Conservation (phyloP, 345 rosid genomes). For the Streptanthus diversifolius region DNA sequence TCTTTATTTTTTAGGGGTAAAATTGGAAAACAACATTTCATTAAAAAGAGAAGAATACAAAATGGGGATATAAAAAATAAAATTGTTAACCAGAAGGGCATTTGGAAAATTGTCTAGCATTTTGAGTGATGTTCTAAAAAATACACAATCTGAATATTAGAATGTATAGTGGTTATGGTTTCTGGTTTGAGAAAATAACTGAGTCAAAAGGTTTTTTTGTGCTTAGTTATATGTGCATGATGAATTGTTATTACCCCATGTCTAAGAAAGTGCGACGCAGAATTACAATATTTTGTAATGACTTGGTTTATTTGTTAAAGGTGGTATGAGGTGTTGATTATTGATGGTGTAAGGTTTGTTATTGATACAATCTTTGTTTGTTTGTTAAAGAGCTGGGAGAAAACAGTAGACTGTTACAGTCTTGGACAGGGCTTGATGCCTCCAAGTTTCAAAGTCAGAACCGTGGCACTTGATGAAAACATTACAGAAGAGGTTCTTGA, state of each 20-base stretch:
- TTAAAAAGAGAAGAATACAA: no score
- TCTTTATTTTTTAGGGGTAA: no score
- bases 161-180: neutral
- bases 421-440: slow-evolving; percentile 96
- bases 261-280: no score
- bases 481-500: slow-evolving; percentile 74
- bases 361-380: no score
- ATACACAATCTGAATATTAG: neutral
- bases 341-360: neutral
- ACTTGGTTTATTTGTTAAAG: no score
- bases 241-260: no score
- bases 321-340: neutral
- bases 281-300: no score
- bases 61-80: no score
- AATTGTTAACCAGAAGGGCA: no score
- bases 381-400: slow-evolving; percentile 90
- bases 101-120: no score
- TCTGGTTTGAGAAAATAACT: neutral
- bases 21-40: no score
- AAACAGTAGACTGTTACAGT: slow-evolving; percentile 90
- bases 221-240: neutral
- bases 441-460: slow-evolving; percentile 83
- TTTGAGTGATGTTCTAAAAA: no score
- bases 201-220: neutral
- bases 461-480: slow-evolving; percentile 59